These are phyloP conservation scores for Paragyromitra xinjiangensis DNA, from an alignment of 495 filamentous ascomycete species.

Conservation along the genomic window DNA sequence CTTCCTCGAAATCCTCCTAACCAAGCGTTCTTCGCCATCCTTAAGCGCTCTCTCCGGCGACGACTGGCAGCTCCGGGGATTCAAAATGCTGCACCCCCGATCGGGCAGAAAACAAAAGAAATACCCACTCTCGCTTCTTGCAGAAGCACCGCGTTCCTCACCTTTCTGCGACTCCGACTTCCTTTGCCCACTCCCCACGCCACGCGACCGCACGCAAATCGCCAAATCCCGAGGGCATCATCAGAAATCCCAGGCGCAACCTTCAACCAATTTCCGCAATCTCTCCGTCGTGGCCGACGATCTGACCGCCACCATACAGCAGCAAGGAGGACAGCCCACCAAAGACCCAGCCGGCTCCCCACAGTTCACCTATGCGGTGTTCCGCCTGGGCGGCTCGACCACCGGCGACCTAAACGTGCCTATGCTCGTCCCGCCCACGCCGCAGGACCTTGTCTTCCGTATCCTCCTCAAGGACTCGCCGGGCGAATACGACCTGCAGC, in stretches of 20 bases:
- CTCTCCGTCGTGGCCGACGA: neutral
- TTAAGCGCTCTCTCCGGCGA: neutral
- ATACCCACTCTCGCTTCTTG: neutral
- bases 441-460: constrained; percentile 40
- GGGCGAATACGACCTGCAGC: neutral
- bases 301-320: neutral
- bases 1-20: constrained; percentile 24
- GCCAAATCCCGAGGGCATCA: neutral
- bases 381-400: neutral
- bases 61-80: neutral
- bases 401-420: neutral
- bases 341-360: neutral
- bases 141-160: neutral
- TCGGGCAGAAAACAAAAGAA: neutral
- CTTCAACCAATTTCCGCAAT: neutral
- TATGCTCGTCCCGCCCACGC: neutral
- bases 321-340: neutral
- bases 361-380: neutral
- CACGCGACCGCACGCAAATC: neutral
- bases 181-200: neutral
- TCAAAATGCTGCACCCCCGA: neutral
- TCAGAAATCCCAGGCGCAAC: neutral
- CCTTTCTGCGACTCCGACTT: neutral
- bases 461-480: neutral
- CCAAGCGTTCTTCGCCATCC: neutral